Conservation (phyloP, 2,329 filamentous ascomycete genomes). For the Sarocladiaceae sp. region DNA sequence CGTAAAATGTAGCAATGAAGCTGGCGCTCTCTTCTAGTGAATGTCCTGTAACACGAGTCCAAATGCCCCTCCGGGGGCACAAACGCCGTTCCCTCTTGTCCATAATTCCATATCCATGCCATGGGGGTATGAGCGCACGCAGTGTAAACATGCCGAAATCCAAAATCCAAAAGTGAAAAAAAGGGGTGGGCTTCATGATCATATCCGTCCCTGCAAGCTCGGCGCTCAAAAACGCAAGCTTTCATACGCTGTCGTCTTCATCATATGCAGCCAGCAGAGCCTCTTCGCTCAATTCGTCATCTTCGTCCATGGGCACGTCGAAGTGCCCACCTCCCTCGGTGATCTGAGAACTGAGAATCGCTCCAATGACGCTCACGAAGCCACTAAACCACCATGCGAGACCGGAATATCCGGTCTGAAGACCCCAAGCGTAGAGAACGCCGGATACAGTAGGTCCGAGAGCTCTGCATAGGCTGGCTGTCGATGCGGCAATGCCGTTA, state of each 20-base stretch:
- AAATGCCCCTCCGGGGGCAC: conserved; percentile 1
- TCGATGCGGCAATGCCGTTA: conserved; percentile 87
- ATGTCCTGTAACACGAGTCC: conserved; percentile 3
- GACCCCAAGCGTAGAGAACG: conserved; percentile 72
- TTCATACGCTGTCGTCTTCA: conserved; percentile 25
- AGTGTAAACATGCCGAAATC: background rate
- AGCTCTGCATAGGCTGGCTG: conserved; percentile 80
- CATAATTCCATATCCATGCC: background rate
- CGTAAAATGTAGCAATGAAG: conserved; percentile 1
- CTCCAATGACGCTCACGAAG: conserved; percentile 67
- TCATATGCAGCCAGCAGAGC: conserved; percentile 25
- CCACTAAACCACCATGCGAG: conserved; percentile 92
- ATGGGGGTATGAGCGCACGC: conserved; percentile 6
- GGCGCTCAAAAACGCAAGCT: too few relatives aligned
- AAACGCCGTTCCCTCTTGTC: conserved; percentile 2
- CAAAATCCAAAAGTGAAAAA: background rate
- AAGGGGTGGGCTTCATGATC: background rate
- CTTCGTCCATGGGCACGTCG: conserved; percentile 33
- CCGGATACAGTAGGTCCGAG: conserved; percentile 87
- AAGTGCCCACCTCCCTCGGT: conserved; percentile 52
- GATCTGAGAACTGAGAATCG: conserved; percentile 68
- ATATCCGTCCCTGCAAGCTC: background rate
- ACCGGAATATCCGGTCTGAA: conserved; percentile 75
- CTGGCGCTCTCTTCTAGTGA: conserved; percentile 4
- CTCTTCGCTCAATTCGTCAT: conserved; percentile 29